Evolutionary conservation across 768 basidiomycete genomes (phyloP).

Genomic region (Trametes gibbosa): DNA sequence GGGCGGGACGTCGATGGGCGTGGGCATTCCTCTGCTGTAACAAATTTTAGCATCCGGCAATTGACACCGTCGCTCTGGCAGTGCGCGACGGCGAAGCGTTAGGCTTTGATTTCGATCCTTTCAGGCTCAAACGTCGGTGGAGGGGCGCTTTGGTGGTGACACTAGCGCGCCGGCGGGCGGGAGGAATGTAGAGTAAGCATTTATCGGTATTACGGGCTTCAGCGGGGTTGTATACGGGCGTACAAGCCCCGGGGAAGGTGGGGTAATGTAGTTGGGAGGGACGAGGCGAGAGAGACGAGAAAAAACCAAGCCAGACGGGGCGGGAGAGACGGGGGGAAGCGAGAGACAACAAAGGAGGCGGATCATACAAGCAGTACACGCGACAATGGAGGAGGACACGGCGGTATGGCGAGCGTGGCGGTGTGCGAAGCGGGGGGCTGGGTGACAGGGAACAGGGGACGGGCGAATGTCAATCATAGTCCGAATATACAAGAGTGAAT

Average conservation of each 20-base stretch:
- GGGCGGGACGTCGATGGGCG: too few species aligned
- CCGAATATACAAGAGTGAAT: slow-evolving; percentile 22
- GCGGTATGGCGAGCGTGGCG: background rate
- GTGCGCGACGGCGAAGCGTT: too few species aligned
- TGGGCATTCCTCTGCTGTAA: too few species aligned
- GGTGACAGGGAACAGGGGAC: background rate
- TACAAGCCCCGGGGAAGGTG: background rate
- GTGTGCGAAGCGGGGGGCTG: background rate
- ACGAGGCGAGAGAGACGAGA: too few species aligned
- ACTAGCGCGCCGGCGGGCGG: slow-evolving; percentile 18
- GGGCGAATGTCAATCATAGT: slow-evolving; percentile 15
- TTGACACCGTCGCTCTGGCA: too few species aligned
- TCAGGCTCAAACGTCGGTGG: background rate
- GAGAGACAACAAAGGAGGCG: slow-evolving; percentile 14
- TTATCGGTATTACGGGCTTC: slow-evolving; percentile 19
- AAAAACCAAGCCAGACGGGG: background rate
- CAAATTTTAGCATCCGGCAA: too few species aligned
- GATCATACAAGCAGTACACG: slow-evolving; percentile 28
- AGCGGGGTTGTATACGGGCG: slow-evolving; percentile 17
- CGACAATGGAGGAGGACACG: background rate
- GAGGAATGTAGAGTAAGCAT: slow-evolving; percentile 23
- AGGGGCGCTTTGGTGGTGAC: background rate
- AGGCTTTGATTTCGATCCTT: too few species aligned
- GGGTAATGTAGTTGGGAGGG: slow-evolving; percentile 3
- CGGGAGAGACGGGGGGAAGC: background rate